phyloP scores from a whole-genome alignment of 2,329 filamentous ascomycete genomes.

The Epichloe sibirici region DNA sequence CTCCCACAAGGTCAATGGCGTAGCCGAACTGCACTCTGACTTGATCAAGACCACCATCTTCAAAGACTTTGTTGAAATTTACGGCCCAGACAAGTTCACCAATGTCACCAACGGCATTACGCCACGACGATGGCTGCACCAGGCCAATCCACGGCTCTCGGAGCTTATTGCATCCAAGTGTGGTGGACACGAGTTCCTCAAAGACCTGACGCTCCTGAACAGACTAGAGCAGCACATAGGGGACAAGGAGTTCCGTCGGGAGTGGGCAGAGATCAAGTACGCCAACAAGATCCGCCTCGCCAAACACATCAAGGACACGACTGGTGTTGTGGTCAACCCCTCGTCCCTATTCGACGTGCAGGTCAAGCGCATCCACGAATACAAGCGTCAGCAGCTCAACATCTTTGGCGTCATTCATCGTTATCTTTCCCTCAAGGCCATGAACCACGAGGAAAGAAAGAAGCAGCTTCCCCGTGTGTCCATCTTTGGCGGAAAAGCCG shows the following conservation, averaged over 20 bases:
- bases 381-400: constrained; percentile 98
- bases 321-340: constrained; percentile 74
- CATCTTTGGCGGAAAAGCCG: constrained; percentile 96
- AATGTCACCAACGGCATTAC: constrained; percentile 99
- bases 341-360: constrained; percentile 88
- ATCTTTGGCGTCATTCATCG: constrained; percentile 96
- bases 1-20: constrained; percentile 98
- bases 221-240: constrained; percentile 74
- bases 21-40: constrained; percentile 94
- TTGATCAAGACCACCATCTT: constrained; percentile 99
- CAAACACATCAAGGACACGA: constrained; percentile 76
- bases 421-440: constrained; percentile 77
- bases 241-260: constrained; percentile 81
- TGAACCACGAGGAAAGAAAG: constrained; percentile 74
- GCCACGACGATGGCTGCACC: constrained; percentile 89
- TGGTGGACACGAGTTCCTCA: constrained; percentile 73
- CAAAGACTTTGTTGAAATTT: constrained; percentile 94
- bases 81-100: constrained; percentile 92
- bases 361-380: constrained; percentile 98
- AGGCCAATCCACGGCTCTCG: constrained; percentile 87
- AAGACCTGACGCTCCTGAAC: constrained; percentile 76
- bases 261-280: constrained; percentile 94
- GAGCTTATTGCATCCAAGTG: constrained; percentile 85
- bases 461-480: constrained; percentile 79
- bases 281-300: constrained; percentile 90